Evolutionary conservation across 805 yeast genomes (phyloP).

Genomic region (Huiozyma sinensis): DNA sequence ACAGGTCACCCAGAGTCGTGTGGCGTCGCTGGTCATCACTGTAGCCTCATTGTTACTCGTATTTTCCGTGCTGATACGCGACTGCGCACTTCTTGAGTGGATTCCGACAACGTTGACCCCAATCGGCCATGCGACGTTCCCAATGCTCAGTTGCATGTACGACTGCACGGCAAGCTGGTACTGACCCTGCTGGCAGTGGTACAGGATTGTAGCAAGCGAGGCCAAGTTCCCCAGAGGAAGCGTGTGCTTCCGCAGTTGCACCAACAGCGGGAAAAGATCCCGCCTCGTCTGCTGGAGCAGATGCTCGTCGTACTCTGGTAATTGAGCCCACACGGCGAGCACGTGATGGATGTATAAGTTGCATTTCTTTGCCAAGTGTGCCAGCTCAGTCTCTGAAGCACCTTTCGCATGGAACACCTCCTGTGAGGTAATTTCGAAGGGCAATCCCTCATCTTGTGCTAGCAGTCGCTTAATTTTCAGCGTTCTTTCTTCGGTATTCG

Average conservation of each 20-base stretch:
- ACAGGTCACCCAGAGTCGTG: conserved; percentile 67
- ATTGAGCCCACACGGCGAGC: conserved; percentile 30
- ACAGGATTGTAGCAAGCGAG: conserved; percentile 48
- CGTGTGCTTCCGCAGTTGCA: conserved; percentile 37
- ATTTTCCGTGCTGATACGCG: conserved; percentile 37
- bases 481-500: too few species aligned
- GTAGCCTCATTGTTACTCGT: conserved; percentile 36
- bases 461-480: not conserved
- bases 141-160: conserved; percentile 68
- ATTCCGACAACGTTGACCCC: conserved; percentile 75
- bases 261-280: conserved; percentile 42
- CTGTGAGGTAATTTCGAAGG: conserved; percentile 7
- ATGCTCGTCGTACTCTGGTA: conserved; percentile 9
- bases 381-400: conserved; percentile 23
- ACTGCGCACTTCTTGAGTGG: conserved; percentile 59
- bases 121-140: conserved; percentile 88
- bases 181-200: conserved; percentile 40
- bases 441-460: not conserved
- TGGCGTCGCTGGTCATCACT: conserved; percentile 67
- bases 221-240: conserved; percentile 18
- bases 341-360: conserved; percentile 27
- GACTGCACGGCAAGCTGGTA: conserved; percentile 37
- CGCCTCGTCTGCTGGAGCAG: conserved; percentile 29
- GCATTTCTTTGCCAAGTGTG: conserved; percentile 39
- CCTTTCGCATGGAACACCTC: not conserved